These are phyloP conservation scores for Scytalidium sp. DNA, from an alignment of 2,329 filamentous ascomycete genomes.

Conservation along the genomic window DNA sequence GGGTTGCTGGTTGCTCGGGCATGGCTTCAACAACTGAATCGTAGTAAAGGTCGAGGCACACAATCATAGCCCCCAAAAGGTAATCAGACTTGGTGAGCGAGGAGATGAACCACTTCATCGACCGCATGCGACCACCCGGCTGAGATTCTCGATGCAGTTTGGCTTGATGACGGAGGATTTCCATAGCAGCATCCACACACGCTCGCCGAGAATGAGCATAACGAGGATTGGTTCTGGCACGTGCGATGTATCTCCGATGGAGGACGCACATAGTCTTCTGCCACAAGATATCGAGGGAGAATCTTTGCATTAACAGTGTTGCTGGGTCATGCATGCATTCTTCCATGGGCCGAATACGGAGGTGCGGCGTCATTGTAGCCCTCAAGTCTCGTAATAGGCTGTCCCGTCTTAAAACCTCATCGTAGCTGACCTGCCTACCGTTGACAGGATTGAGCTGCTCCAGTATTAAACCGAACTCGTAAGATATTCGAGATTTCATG, in stretches of 20 bases:
- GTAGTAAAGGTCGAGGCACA: slow-evolving; percentile 79
- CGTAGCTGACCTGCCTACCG: slow-evolving; percentile 55
- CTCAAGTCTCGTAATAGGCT: slow-evolving; percentile 57
- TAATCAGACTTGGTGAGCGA: slow-evolving; percentile 83
- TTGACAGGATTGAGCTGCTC: slow-evolving; percentile 56
- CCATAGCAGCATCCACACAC: slow-evolving; percentile 83
- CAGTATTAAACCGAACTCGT: slow-evolving; percentile 69
- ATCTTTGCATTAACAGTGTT: slow-evolving; percentile 80
- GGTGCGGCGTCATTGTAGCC: slow-evolving; percentile 72
- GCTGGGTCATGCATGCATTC: slow-evolving; percentile 75
- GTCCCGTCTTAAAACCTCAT: slow-evolving; percentile 63
- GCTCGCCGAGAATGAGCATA: slow-evolving; percentile 82
- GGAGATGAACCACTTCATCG: slow-evolving; percentile 75
- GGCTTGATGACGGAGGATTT: slow-evolving; percentile 73
- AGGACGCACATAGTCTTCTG: slow-evolving; percentile 87
- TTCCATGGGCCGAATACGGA: slow-evolving; percentile 72
- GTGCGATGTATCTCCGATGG: slow-evolving; percentile 82
- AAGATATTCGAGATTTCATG: slow-evolving; percentile 64
- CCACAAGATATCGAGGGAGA: slow-evolving; percentile 80
- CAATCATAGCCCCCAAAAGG: slow-evolving; percentile 78
- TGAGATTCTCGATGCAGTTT: slow-evolving; percentile 74
- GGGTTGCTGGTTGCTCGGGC: slow-evolving; percentile 32
- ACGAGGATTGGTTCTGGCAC: slow-evolving; percentile 69
- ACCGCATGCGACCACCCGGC: slow-evolving; percentile 66
- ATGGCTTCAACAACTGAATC: slow-evolving; percentile 42